These are phyloP conservation scores for Telopea speciosissima DNA, from an alignment of 177 flowering plant species.

Conservation along the genomic window DNA sequence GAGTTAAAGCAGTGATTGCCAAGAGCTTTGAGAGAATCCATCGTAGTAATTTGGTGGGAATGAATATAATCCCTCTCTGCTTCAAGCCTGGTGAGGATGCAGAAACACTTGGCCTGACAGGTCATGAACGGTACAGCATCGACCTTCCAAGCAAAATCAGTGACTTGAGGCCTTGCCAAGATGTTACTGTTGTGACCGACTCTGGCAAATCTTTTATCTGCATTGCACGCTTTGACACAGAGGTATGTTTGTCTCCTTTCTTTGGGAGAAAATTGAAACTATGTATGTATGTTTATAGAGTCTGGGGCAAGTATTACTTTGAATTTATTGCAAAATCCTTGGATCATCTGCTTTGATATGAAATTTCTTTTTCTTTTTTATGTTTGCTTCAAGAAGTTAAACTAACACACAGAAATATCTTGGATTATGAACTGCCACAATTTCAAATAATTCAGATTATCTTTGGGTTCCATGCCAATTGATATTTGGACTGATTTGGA, in stretches of 20 bases:
- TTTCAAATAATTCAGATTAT: too few relatives aligned
- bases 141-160: slow-evolving; percentile 39
- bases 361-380: too few relatives aligned
- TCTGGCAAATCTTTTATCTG: slow-evolving; percentile 44
- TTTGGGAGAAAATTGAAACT: background rate
- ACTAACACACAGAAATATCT: too few relatives aligned
- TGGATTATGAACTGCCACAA: too few relatives aligned
- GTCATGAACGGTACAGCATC: slow-evolving; percentile 47
- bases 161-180: slow-evolving; percentile 52
- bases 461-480: background rate
- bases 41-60: slow-evolving; percentile 59
- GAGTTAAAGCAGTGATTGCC: slow-evolving; percentile 58
- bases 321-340: background rate
- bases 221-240: slow-evolving; percentile 46
- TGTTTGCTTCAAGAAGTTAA: background rate
- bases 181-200: slow-evolving; percentile 42
- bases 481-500: background rate
- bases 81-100: slow-evolving; percentile 59
- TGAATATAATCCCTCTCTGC: slow-evolving; percentile 54
- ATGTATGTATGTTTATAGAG: too few relatives aligned
- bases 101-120: slow-evolving; percentile 51
- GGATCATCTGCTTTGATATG: background rate
- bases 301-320: too few relatives aligned
- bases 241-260: slow-evolving; percentile 25
- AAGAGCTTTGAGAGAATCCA: slow-evolving; percentile 64